A percentile compares a stretch with the other conserved stretches of the same genome.
Conservation (phyloP, 2,329 filamentous ascomycete genomes). For the Blastomyces gilchristii region DNA sequence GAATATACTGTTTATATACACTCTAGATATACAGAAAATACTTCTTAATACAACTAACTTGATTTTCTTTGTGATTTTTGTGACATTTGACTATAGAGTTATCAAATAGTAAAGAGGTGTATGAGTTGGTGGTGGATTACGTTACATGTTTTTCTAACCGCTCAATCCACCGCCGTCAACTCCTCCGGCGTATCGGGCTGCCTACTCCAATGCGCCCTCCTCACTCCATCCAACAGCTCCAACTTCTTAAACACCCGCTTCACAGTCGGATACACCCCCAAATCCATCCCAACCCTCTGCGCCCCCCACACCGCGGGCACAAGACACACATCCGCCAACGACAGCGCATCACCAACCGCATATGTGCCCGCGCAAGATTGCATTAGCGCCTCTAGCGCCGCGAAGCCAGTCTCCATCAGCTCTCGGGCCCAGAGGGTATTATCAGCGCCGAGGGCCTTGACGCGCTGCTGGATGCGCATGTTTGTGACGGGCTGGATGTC, state of each 20-base stretch:
- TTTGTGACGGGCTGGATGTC: slow-evolving; percentile 55
- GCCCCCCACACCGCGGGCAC: slow-evolving; percentile 51
- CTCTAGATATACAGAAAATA: too few species aligned
- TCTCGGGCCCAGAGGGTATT: slow-evolving; percentile 42
- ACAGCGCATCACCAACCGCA: slow-evolving; percentile 47
- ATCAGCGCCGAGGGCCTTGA: slow-evolving; percentile 37
- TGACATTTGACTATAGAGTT: too few species aligned
- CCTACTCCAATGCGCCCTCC: slow-evolving; percentile 43
- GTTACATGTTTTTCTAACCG: too few species aligned
- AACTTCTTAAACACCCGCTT: slow-evolving; percentile 38
- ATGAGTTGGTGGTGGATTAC: too few species aligned
- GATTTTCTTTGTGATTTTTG: too few species aligned
- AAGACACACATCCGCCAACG: slow-evolving; percentile 49
- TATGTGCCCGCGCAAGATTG: slow-evolving; percentile 38
- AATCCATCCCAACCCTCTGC: slow-evolving; percentile 44
- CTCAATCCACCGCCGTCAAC: slow-evolving; percentile 22
- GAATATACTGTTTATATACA: too few species aligned
- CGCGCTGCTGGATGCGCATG: slow-evolving; percentile 42
- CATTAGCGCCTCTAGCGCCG: slow-evolving; percentile 44
- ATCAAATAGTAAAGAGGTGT: too few species aligned
- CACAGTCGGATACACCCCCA: slow-evolving; percentile 42
- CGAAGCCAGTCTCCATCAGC: slow-evolving; percentile 44
- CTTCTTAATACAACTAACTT: too few species aligned
- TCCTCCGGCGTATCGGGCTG: slow-evolving; percentile 47
- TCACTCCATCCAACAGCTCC: slow-evolving; percentile 42